These are phyloP conservation scores for Thielaviopsis ethacetica DNA, from an alignment of 2,329 filamentous ascomycete species.

Conservation along the genomic window DNA sequence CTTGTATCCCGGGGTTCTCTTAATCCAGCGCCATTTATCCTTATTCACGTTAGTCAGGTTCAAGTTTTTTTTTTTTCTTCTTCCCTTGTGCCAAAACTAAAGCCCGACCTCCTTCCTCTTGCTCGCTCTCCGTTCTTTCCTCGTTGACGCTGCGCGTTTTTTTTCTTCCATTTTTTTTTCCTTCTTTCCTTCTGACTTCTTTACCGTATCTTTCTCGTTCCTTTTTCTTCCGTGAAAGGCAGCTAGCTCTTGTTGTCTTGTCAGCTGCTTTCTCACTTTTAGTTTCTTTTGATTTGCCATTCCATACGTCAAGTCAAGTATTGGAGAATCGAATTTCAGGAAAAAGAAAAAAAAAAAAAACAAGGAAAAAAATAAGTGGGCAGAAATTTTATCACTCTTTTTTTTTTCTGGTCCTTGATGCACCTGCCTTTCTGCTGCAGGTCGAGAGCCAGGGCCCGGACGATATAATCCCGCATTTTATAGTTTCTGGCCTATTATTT, in stretches of 20 bases:
- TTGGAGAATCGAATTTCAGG: no score
- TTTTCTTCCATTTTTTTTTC: neutral
- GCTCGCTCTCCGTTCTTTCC: neutral
- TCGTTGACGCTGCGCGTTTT: neutral
- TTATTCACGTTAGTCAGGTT: neutral
- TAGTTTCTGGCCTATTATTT: neutral
- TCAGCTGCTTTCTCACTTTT: neutral
- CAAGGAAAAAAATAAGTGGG: neutral
- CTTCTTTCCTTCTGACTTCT: neutral
- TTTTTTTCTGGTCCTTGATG: neutral
- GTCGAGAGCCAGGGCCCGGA: neutral
- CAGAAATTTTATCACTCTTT: neutral
- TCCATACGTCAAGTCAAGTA: neutral
- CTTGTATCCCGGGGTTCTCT: no score
- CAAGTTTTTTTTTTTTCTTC: neutral
- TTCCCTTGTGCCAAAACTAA: constrained; percentile 11
- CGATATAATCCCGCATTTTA: neutral
- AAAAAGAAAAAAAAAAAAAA: neutral
- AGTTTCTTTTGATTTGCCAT: neutral
- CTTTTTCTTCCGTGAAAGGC: neutral
- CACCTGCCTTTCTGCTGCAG: neutral
- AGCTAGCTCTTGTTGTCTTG: no score
- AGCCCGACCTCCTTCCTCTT: constrained; percentile 11
- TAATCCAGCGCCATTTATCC: neutral
- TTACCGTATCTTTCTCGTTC: neutral